Percentiles rank a stretch among this genome's conserved stretches.
Evolutionary conservation across 148 eudicot genomes (phyloP).

Genomic region (Dysphania ambrosioides): DNA sequence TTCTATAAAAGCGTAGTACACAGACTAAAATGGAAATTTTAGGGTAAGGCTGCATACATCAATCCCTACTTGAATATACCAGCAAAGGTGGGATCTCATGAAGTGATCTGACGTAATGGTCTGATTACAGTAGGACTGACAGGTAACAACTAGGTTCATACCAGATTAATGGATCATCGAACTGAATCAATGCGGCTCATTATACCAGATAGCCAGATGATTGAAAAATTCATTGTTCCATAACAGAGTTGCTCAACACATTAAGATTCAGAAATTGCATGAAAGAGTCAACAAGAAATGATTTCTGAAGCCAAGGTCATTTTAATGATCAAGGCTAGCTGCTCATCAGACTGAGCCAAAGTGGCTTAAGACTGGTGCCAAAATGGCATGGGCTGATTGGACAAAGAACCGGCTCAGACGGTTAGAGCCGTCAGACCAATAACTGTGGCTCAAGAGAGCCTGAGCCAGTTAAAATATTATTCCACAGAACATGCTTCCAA

Average conservation of each 20-base stretch:
- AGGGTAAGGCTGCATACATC: neutral
- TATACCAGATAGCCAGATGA: too few species aligned
- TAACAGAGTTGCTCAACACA: neutral
- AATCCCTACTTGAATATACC: neutral
- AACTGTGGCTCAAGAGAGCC: neutral
- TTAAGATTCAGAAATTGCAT: neutral
- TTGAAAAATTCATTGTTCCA: neutral
- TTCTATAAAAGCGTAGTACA: neutral
- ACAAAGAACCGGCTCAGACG: neutral
- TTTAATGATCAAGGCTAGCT: too few species aligned
- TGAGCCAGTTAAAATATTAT: neutral
- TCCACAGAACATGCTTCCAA: neutral
- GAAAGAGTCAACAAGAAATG: too few species aligned
- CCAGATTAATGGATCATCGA: too few species aligned
- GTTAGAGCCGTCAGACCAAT: too few species aligned
- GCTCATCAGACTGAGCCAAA: too few species aligned
- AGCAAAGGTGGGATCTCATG: neutral
- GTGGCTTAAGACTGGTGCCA: too few species aligned
- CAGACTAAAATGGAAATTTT: neutral
- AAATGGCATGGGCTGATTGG: neutral
- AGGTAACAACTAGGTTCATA: neutral
- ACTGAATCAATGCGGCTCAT: too few species aligned
- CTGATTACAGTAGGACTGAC: neutral
- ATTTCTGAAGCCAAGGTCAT: too few species aligned
- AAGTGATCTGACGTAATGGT: neutral